These are phyloP conservation scores for Thymus mandschuricus DNA, from an alignment of 257 asterid species.

Conservation along the genomic window DNA sequence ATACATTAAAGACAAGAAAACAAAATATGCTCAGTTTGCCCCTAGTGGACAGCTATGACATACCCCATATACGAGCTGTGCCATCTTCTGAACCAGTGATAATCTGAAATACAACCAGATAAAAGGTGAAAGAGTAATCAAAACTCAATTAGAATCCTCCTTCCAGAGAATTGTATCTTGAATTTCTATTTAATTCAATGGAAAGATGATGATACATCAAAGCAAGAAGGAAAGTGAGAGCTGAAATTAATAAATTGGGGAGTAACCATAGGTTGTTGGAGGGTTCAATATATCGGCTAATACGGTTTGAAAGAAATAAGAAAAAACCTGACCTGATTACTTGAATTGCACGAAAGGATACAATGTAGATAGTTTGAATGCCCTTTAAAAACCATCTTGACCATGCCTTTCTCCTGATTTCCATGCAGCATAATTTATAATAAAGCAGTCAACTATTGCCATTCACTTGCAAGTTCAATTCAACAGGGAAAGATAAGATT, in stretches of 20 bases:
- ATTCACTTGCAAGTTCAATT: conserved; percentile 6
- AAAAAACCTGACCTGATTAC: conserved; percentile 64
- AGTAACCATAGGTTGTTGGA: conserved; percentile 13
- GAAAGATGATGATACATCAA: background rate
- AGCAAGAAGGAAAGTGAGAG: background rate
- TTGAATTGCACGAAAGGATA: conserved; percentile 63
- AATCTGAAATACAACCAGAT: conserved; percentile 55
- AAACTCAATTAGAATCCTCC: conserved; percentile 14
- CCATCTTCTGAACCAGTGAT: conserved; percentile 99
- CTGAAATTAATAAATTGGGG: conserved; percentile 6
- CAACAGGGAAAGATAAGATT: background rate
- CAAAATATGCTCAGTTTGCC: conserved; percentile 20
- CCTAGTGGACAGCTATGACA: conserved; percentile 24
- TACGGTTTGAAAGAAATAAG: conserved; percentile 4
- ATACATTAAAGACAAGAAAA: conserved; percentile 14
- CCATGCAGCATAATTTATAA: conserved; percentile 7
- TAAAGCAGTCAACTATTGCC: conserved; percentile 25
- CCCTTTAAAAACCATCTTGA: conserved; percentile 83
- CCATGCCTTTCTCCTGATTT: conserved; percentile 66
- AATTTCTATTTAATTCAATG: conserved; percentile 2
- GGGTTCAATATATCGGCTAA: background rate
- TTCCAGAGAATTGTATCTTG: background rate
- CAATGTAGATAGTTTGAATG: conserved; percentile 86
- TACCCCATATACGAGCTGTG: conserved; percentile 96
- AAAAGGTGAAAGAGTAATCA: conserved; percentile 28